phyloP scores from a whole-genome alignment of 2,329 filamentous ascomycete species.

The Elsinoe arachidis region DNA sequence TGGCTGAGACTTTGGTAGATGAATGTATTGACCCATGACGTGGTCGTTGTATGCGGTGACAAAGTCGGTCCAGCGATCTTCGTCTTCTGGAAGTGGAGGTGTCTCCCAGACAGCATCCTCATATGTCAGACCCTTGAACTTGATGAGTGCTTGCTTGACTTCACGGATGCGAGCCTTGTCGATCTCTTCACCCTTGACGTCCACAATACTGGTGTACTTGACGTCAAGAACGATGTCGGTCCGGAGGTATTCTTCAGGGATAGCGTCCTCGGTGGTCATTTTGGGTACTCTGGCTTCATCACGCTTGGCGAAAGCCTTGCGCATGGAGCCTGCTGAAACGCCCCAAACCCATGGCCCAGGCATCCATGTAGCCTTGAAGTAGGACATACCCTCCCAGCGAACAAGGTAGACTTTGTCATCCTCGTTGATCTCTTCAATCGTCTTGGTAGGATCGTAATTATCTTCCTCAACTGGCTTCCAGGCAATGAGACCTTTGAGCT shows the following conservation, averaged over 20 bases:
- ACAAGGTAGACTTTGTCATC: constrained; percentile 86
- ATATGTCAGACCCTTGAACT: constrained; percentile 86
- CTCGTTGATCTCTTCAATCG: constrained; percentile 52
- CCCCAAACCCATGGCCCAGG: constrained; percentile 84
- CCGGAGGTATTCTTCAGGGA: constrained; percentile 77
- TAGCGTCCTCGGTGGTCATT: constrained; percentile 65
- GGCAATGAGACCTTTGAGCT: constrained; percentile 71
- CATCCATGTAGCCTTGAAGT: constrained; percentile 78
- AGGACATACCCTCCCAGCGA: constrained; percentile 76
- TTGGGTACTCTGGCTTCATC: constrained; percentile 55
- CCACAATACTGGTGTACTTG: constrained; percentile 53
- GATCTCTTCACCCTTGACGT: constrained; percentile 54
- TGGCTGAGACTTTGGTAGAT: constrained; percentile 42
- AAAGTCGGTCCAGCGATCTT: constrained; percentile 70
- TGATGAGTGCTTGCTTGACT: constrained; percentile 68
- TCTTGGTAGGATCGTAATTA: constrained; percentile 45
- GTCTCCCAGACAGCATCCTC: constrained; percentile 86
- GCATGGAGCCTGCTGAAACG: constrained; percentile 53
- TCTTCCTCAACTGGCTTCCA: constrained; percentile 67
- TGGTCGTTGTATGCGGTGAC: constrained; percentile 77
- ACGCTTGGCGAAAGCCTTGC: constrained; percentile 66
- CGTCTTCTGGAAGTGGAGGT: constrained; percentile 58
- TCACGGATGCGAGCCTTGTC: constrained; percentile 64
- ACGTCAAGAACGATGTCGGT: constrained; percentile 86
- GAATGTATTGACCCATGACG: constrained; percentile 68